Percentiles rank a stretch among this genome's conserved stretches.
phyloP scores from a whole-genome alignment of 495 filamentous ascomycete genomes.

The Xylaria castorea region DNA sequence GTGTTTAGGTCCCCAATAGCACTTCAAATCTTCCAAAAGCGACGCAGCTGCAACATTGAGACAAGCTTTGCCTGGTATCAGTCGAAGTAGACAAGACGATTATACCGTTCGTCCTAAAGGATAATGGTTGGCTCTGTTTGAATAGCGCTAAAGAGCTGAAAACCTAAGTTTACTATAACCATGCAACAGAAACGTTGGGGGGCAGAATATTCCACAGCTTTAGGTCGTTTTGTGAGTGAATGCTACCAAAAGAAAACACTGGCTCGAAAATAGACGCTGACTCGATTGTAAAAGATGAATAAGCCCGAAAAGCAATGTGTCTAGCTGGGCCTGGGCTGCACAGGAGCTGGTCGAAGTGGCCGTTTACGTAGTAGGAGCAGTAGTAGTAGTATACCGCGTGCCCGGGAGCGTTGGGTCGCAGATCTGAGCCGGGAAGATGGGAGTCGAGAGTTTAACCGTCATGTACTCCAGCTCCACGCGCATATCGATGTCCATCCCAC shows the following conservation, averaged over 20 bases:
- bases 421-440: neutral
- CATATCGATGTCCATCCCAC: neutral
- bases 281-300: neutral
- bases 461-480: slow-evolving; percentile 13
- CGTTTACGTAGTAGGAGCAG: neutral
- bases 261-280: neutral
- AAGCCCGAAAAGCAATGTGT: neutral
- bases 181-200: neutral
- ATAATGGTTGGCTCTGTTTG: neutral
- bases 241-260: neutral
- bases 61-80: slow-evolving; percentile 8
- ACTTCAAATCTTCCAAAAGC: slow-evolving; percentile 5
- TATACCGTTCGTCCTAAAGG: neutral
- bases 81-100: slow-evolving; percentile 4
- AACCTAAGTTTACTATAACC: neutral
- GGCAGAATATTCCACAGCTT: neutral
- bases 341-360: neutral
- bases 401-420: neutral
- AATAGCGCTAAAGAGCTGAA: neutral
- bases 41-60: slow-evolving; percentile 12
- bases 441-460: neutral
- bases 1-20: slow-evolving; percentile 19
- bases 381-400: neutral
- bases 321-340: neutral
- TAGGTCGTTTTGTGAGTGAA: neutral